Evolutionary conservation across 805 yeast species (phyloP).

Genomic region (Schizosaccharomyces osmophilus): DNA sequence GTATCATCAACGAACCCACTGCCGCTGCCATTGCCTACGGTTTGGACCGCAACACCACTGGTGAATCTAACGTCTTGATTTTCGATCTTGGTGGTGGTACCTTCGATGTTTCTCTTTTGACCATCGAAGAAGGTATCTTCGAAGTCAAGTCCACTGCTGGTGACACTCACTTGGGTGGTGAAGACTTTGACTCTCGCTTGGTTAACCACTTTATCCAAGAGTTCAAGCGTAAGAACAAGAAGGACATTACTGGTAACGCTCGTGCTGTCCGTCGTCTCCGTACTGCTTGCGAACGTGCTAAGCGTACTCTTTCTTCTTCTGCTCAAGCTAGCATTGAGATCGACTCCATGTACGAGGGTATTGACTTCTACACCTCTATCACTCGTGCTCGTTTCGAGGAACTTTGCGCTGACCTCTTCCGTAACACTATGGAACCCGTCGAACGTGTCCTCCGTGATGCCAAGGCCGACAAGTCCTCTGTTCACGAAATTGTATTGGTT

Average conservation of each 20-base stretch:
- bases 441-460: conserved; percentile 84
- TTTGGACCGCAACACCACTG: conserved; percentile 41
- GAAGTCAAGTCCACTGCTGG: conserved; percentile 89
- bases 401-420: conserved; percentile 78
- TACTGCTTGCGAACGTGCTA: conserved; percentile 97
- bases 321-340: conserved; percentile 89
- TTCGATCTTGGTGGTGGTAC: conserved; percentile 98
- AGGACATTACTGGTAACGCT: conserved; percentile 77
- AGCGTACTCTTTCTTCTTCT: conserved; percentile 91
- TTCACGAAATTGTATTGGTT: conserved; percentile 78
- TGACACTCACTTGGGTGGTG: conserved; percentile 92
- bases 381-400: conserved; percentile 97
- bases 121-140: conserved; percentile 88
- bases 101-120: conserved; percentile 81
- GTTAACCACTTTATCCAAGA: conserved; percentile 82
- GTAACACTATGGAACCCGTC: conserved; percentile 83
- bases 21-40: conserved; percentile 99
- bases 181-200: conserved; percentile 91
- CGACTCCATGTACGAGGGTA: conserved; percentile 83
- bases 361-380: conserved; percentile 84
- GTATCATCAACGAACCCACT: conserved; percentile 92
- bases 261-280: conserved; percentile 95
- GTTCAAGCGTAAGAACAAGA: conserved; percentile 94
- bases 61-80: conserved; percentile 71
- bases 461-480: conserved; percentile 68